Evolutionary conservation across 768 basidiomycete species (phyloP).

Genomic region (Termitomyces sp.): DNA sequence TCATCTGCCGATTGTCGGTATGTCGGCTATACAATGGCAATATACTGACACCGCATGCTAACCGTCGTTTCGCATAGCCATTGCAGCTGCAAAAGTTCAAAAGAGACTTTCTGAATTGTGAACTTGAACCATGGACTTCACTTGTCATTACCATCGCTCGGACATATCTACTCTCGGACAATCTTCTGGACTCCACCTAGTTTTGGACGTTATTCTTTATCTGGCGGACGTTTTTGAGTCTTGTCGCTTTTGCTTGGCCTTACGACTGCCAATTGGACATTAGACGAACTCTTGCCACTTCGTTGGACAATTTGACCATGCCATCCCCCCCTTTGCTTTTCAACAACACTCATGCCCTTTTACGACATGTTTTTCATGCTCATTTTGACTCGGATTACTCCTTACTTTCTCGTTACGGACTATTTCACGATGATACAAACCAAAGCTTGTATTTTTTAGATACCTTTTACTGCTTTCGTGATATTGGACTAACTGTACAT

Average conservation of each 20-base stretch:
- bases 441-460: slow-evolving; percentile 17
- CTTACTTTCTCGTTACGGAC: slow-evolving; percentile 1
- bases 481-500: slow-evolving; percentile 8
- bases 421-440: slow-evolving; percentile 1
- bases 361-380: slow-evolving; percentile 3
- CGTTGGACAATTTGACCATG: slow-evolving; percentile 12
- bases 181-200: neutral
- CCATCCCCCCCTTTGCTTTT: neutral
- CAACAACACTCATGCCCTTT: neutral
- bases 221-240: slow-evolving; percentile 17
- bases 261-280: slow-evolving; percentile 13
- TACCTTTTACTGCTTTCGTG: slow-evolving; percentile 3
- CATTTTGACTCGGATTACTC: neutral
- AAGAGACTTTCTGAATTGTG: slow-evolving; percentile 31
- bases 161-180: slow-evolving; percentile 11
- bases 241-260: slow-evolving; percentile 15
- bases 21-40: slow-evolving; percentile 8
- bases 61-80: slow-evolving; percentile 18
- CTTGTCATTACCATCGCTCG: neutral
- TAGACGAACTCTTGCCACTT: slow-evolving; percentile 16
- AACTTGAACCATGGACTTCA: slow-evolving; percentile 5
- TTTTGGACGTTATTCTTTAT: slow-evolving; percentile 6
- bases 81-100: slow-evolving; percentile 35
- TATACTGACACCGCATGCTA: neutral
- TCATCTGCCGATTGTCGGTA: slow-evolving; percentile 55